These are phyloP conservation scores for Trichopus zeylanicus DNA, from an alignment of 116 monocot species.

Conservation along the genomic window DNA sequence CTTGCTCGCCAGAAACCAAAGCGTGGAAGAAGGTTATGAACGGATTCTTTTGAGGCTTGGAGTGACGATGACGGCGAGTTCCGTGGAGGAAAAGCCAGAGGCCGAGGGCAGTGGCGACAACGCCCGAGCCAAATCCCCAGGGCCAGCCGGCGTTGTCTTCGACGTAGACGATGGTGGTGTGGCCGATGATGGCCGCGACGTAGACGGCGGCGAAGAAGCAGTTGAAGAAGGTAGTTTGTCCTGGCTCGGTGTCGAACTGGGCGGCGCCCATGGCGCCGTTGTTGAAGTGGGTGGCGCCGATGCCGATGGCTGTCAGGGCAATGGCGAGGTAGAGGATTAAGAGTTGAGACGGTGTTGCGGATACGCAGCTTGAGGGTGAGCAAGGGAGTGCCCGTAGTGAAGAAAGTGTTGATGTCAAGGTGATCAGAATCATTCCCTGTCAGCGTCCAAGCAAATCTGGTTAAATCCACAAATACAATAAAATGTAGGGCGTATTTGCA, in stretches of 20 bases:
- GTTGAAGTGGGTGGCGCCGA: constrained; percentile 32
- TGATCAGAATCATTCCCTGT: constrained; percentile 26
- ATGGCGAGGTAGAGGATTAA: constrained; percentile 18
- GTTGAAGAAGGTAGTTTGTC: constrained; percentile 24
- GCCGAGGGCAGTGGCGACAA: constrained; percentile 1
- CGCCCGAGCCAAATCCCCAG: constrained; percentile 22
- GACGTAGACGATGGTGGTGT: constrained; percentile 27
- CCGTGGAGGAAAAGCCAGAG: constrained; percentile 17
- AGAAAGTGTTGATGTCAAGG: constrained; percentile 16
- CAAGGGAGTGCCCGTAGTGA: constrained; percentile 22
- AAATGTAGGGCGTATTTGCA: too few relatives aligned
- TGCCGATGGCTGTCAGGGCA: constrained; percentile 12
- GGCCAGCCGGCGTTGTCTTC: constrained; percentile 30
- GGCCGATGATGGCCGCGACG: constrained; percentile 11
- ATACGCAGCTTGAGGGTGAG: constrained; percentile 8
- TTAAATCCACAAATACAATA: too few relatives aligned
- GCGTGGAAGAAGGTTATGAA: constrained; percentile 12
- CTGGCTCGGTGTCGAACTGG: constrained; percentile 17
- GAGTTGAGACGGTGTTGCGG: constrained; percentile 15
- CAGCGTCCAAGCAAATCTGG: background rate
- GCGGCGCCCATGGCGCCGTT: constrained; percentile 32
- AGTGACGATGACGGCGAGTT: constrained; percentile 6
- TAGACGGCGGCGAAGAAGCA: constrained; percentile 30
- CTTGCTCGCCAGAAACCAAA: constrained; percentile 9
- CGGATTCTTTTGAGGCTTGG: constrained; percentile 15